These are phyloP conservation scores for Epichloe gansuensis DNA, from an alignment of 2,329 filamentous ascomycete species.

Conservation along the genomic window DNA sequence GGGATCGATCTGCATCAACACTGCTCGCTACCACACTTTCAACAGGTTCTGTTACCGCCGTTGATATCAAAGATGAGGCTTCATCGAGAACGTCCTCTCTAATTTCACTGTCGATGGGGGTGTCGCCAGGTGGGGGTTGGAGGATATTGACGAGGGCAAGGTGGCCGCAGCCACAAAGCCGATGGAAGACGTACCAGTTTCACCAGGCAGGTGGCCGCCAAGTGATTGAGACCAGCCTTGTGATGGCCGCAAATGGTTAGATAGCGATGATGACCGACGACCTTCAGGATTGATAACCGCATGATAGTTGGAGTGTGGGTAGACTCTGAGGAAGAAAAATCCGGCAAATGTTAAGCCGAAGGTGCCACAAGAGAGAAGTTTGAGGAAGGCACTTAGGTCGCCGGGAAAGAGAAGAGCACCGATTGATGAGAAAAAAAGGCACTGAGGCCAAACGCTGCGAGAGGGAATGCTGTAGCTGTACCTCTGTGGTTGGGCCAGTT, in stretches of 20 bases:
- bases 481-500: slow-evolving; percentile 89
- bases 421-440: slow-evolving; percentile 89
- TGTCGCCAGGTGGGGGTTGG: background rate
- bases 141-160: background rate
- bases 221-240: background rate
- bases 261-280: background rate
- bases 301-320: slow-evolving; percentile 45
- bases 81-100: slow-evolving; percentile 48
- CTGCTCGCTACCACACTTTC: slow-evolving; percentile 43
- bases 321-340: slow-evolving; percentile 74
- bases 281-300: slow-evolving; percentile 31
- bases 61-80: slow-evolving; percentile 68
- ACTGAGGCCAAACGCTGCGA: slow-evolving; percentile 87
- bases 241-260: background rate
- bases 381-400: slow-evolving; percentile 68
- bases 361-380: slow-evolving; percentile 71
- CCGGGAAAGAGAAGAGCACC: slow-evolving; percentile 70
- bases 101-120: slow-evolving; percentile 2
- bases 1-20: slow-evolving; percentile 62
- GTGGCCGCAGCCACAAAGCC: slow-evolving; percentile 2
- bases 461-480: slow-evolving; percentile 84
- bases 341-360: slow-evolving; percentile 61
- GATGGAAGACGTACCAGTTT: slow-evolving; percentile 52
- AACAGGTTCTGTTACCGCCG: slow-evolving; percentile 41
- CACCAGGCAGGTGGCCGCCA: slow-evolving; percentile 28